A percentile compares a stretch with the other conserved stretches of the same genome.
phyloP scores from a whole-genome alignment of 805 yeast species.

The Starmerella stellata region DNA sequence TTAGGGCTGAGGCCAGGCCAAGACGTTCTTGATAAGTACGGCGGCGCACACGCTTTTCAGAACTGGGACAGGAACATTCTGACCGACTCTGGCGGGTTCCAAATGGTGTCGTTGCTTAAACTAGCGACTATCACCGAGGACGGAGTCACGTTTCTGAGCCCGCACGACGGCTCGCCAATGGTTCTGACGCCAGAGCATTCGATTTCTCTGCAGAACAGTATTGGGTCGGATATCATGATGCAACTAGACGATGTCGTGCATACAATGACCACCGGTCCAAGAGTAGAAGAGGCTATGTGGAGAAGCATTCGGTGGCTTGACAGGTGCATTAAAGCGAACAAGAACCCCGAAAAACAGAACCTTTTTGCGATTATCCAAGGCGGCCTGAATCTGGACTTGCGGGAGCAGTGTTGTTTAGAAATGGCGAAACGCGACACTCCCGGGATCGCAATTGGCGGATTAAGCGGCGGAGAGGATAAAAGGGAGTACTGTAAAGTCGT shows the following conservation, averaged over 20 bases:
- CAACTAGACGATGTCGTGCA: slow-evolving; percentile 31
- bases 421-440: slow-evolving; percentile 30
- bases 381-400: slow-evolving; percentile 27
- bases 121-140: slow-evolving; percentile 31
- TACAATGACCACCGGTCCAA: slow-evolving; percentile 28
- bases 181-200: slow-evolving; percentile 32
- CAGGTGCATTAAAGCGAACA: slow-evolving; percentile 29
- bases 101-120: slow-evolving; percentile 30
- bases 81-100: slow-evolving; percentile 32
- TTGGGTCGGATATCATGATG: slow-evolving; percentile 32
- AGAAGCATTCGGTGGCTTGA: slow-evolving; percentile 30
- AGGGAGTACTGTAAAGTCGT: slow-evolving; percentile 27
- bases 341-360: slow-evolving; percentile 28
- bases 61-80: slow-evolving; percentile 28
- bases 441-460: slow-evolving; percentile 32
- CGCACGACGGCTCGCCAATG: slow-evolving; percentile 32
- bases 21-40: slow-evolving; percentile 26
- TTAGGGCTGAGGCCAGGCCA: slow-evolving; percentile 30
- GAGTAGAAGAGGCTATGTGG: slow-evolving; percentile 32
- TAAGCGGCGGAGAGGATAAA: slow-evolving; percentile 32
- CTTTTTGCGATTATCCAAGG: slow-evolving; percentile 31
- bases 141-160: slow-evolving; percentile 29
- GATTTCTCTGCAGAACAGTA: slow-evolving; percentile 28
- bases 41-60: slow-evolving; percentile 30
- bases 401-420: slow-evolving; percentile 27